Evolutionary conservation across 1,139 yeast genomes (phyloP), one percentile per base, ranked within the genome.

Genomic region (Debaryomyces nepalensis): DNA sequence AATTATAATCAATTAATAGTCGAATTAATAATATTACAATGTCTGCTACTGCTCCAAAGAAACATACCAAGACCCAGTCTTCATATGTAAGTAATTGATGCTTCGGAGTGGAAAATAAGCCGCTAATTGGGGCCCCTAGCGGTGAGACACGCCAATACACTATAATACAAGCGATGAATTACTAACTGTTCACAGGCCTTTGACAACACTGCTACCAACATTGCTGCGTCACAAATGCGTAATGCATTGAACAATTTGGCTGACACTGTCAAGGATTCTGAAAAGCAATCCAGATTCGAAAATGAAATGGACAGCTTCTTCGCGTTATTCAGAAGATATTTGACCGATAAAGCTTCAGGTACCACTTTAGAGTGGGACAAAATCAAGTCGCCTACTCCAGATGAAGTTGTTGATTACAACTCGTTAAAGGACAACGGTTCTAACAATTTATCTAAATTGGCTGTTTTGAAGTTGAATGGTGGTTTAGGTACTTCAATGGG

Each of bases 401-500:
- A 84, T 55, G 97, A 95, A 70, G 99, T 95, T 47, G 93, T 90
- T 44, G 84, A 82, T 54, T 93, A 88, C 70, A 59, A 68, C 36
- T 60, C 74, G 26, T 76, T 88, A 54, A 56, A 55, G 33, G 73
- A 57, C 14, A 51, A 47, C 11, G 52, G 58, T 22, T 62, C 68
- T 41, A 59, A 75, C 41, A 83, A 83, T 66, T 78, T 95, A 61
- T 70, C 82, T 55, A 91, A 91, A 68, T 79, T 93, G 63, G 98
- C 98, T 3, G 99, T 93, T 36, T 78, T 93, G 67, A 93, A 93
- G 73, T 81, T 93, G 64, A 93, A 93, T 65, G 99, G 99, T 75
- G 99, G 99, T 40, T 78, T 93, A 55, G 99, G 99, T 63, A 93
- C 99, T 27, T 91, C 99, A 11, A 93, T 93, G 99, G 99, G 99